Base-by-base conservation (phyloP, 139 green algal genomes). In the Picochlorum sp. region DNA sequence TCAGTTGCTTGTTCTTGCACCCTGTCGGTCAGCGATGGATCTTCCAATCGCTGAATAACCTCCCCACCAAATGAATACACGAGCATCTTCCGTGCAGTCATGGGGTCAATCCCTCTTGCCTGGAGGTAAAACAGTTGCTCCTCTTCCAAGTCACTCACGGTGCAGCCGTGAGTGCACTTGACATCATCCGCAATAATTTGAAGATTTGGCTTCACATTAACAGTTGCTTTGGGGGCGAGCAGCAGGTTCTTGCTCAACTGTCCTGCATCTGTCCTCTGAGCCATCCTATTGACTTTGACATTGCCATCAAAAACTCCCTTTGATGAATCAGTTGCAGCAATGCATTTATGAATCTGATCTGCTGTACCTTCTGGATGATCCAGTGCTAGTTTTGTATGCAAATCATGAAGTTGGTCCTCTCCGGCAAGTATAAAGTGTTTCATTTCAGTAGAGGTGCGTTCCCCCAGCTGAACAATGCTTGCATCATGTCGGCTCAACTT, bases 101-200 rank as follows among this genome's bases (percentile, higher is more conserved):
- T 78, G 3, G 73, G 57, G 47, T 79, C 76, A 38, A 97, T 89
- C 61, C 91, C 91, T 21, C 90, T 76, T 0, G 90, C 80, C 61
- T 76, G 82, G 66, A 99, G 92, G 79, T 99, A 99, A 66, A 99
- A 99, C 11, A 99, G 75, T 82, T 97, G 82, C n/a, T 96, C 87
- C 26, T 97, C 90, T 32, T 90, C 85, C n/a, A 99, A 84, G 73
- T 99, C 94, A 15, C 71, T 87, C n/a, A 99, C 84, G 1, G 94
- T 80, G 59, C 85, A 94, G 50, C 94, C 94, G 77, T 99, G 94
- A 4, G 94, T 96, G 87, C 93, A 98, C 79, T 95, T 95, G 15
- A 99, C 94, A 74, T 99, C 92, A 70, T 99, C 94, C 4, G 94
- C 94, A 18, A 98, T 81, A 72, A 99, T 99, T 81, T 92, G 85